Evolutionary conservation across 148 eudicot genomes (phyloP).

Genomic region (Gaultheria prostrata): DNA sequence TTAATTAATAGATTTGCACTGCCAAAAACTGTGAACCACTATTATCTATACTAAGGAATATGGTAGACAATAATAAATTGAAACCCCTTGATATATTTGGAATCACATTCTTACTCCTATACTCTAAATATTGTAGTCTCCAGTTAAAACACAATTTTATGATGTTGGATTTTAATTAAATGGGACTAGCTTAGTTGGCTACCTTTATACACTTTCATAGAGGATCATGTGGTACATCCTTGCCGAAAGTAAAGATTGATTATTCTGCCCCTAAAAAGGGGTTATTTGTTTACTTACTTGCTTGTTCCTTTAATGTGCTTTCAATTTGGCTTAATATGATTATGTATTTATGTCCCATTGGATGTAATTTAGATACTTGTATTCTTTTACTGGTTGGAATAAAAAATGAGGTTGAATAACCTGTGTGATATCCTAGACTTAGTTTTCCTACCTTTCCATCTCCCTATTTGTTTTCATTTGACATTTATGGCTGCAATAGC

Average conservation of each 20-base stretch:
- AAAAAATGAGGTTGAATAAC: not conserved
- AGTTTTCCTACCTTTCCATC: not conserved
- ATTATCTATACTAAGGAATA: not conserved
- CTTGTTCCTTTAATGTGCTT: no score
- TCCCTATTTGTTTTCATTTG: not conserved
- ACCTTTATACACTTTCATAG: no score
- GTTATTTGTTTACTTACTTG: no score
- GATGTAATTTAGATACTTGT: not conserved
- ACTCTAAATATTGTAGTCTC: not conserved
- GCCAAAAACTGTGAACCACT: not conserved
- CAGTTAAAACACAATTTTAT: not conserved
- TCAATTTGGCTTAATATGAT: no score
- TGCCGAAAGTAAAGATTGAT: no score
- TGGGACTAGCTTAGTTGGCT: no score
- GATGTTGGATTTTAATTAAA: not conserved
- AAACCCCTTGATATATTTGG: not conserved
- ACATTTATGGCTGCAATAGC: not conserved
- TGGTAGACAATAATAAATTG: not conserved
- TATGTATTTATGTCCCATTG: not conserved
- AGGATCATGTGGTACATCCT: no score
- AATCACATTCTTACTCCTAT: not conserved
- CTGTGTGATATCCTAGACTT: not conserved
- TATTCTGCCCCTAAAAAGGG: no score
- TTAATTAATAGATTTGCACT: not conserved
- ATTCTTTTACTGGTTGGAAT: no score